Conservation (phyloP, 2,329 filamentous ascomycete genomes). For the Beauveria sp. region DNA sequence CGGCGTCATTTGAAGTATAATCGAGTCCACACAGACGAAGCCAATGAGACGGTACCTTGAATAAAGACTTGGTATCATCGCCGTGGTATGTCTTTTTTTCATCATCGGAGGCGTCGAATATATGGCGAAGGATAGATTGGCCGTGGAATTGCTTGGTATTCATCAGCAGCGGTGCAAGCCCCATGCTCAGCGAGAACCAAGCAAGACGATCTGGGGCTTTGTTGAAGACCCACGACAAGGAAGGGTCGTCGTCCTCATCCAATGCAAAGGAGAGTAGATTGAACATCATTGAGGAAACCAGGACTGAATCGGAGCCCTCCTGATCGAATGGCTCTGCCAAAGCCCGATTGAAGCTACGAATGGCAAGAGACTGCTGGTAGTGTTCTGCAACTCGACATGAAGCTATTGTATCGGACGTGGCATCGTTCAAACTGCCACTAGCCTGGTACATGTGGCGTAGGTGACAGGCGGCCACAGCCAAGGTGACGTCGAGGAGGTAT, state of each 20-base stretch:
- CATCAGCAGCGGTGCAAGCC: constrained; percentile 16
- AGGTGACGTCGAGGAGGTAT: constrained; percentile 17
- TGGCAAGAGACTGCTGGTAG: constrained; percentile 17
- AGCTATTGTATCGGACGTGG: background rate
- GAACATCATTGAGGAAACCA: constrained; percentile 19
- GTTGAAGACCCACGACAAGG: constrained; percentile 17
- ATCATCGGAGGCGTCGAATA: constrained; percentile 14
- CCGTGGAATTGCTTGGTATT: constrained; percentile 15
- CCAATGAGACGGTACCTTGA: constrained; percentile 12
- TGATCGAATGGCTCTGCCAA: constrained; percentile 15
- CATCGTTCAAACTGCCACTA: background rate
- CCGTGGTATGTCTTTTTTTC: constrained; percentile 12
- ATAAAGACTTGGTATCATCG: constrained; percentile 4
- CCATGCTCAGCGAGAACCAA: constrained; percentile 19
- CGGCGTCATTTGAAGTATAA: background rate
- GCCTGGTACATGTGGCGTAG: constrained; percentile 14
- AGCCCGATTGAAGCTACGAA: constrained; percentile 16
- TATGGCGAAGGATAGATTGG: constrained; percentile 14
- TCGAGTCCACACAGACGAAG: constrained; percentile 11
- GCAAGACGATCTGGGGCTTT: constrained; percentile 13
- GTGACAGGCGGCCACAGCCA: constrained; percentile 19
- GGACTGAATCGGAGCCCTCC: constrained; percentile 17
- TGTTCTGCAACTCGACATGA: constrained; percentile 16
- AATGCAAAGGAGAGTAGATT: constrained; percentile 18
- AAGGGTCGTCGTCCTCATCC: constrained; percentile 11